These are phyloP conservation scores for Eucommia ulmoides DNA, from an alignment of 257 asterid species.

Conservation along the genomic window DNA sequence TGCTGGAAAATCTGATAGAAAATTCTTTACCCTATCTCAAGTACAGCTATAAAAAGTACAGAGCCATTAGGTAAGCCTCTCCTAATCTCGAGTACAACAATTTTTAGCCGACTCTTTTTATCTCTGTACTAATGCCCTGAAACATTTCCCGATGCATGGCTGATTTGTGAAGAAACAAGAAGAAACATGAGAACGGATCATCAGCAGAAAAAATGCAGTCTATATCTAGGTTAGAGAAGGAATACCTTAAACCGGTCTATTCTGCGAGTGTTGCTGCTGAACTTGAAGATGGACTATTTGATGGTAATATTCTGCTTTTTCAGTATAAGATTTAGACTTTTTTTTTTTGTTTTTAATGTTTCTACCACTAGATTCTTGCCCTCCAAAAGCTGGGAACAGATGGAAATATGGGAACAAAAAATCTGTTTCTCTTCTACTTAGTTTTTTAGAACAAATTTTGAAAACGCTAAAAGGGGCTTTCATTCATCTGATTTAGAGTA, in stretches of 20 bases:
- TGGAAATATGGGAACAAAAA: neutral
- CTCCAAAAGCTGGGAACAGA: neutral
- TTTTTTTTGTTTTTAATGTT: neutral
- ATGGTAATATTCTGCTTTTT: conserved; percentile 38
- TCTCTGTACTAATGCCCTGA: neutral
- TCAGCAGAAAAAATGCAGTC: conserved; percentile 31
- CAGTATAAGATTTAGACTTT: neutral
- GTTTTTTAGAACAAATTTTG: neutral
- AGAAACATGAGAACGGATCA: conserved; percentile 35
- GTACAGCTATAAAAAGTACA: conserved; percentile 69
- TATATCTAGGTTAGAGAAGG: conserved; percentile 77
- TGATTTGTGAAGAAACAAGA: conserved; percentile 47
- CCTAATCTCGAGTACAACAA: neutral
- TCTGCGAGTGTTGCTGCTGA: conserved; percentile 81
- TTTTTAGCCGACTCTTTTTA: neutral
- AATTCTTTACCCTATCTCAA: conserved; percentile 74
- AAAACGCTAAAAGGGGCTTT: neutral
- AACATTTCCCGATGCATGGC: conserved; percentile 2
- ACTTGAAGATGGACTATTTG: conserved; percentile 92
- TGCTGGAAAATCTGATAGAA: conserved; percentile 75
- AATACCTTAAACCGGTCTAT: conserved; percentile 74
- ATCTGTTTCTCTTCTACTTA: neutral
- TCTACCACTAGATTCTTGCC: neutral
- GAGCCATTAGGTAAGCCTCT: conserved; percentile 50
- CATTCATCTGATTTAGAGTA: neutral